Percentiles rank a stretch among this genome's conserved stretches.
These are phyloP conservation scores for Hsuehochloa calcarea DNA, from an alignment of 176 grass and related monocot genomes.

Conservation along the genomic window DNA sequence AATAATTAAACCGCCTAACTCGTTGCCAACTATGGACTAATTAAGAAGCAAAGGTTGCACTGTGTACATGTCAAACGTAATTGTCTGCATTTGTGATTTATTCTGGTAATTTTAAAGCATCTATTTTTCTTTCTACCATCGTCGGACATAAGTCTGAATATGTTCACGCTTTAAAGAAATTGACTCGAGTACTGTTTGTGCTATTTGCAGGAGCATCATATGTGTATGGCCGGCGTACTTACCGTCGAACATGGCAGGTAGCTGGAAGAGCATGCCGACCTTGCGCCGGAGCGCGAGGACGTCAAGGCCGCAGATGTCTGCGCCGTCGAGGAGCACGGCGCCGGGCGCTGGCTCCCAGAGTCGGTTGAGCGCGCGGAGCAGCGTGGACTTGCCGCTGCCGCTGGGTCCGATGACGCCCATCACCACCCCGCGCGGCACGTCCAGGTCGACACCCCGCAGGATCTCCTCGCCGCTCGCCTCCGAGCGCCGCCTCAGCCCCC, in stretches of 20 bases:
- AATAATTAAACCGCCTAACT: no score
- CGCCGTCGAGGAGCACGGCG: slow-evolving; percentile 72
- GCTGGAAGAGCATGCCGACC: slow-evolving; percentile 99
- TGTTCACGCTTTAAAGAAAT: not conserved
- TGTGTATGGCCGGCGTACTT: not conserved
- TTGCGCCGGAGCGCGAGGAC: slow-evolving; percentile 77
- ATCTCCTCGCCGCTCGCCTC: slow-evolving; percentile 64
- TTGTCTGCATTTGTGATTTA: not conserved
- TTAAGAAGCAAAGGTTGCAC: not conserved
- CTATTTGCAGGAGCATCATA: not conserved
- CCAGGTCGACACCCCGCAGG: slow-evolving; percentile 57
- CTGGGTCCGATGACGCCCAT: slow-evolving; percentile 92
- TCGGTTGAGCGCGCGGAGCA: slow-evolving; percentile 89
- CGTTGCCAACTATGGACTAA: not conserved
- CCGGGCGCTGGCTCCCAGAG: slow-evolving; percentile 78
- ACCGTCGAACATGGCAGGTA: slow-evolving; percentile 95
- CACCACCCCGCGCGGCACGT: slow-evolving; percentile 67
- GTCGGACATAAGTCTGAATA: not conserved
- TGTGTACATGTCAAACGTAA: not conserved
- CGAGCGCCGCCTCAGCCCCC: slow-evolving; percentile 51
- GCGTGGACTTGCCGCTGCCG: slow-evolving; percentile 97
- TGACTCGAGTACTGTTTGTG: not conserved
- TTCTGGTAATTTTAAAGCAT: not conserved
- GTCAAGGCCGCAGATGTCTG: slow-evolving; percentile 70
- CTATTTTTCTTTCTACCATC: no score